Base-by-base conservation (phyloP, 345 rosid genomes). In the Sonneratia caseolaris region DNA sequence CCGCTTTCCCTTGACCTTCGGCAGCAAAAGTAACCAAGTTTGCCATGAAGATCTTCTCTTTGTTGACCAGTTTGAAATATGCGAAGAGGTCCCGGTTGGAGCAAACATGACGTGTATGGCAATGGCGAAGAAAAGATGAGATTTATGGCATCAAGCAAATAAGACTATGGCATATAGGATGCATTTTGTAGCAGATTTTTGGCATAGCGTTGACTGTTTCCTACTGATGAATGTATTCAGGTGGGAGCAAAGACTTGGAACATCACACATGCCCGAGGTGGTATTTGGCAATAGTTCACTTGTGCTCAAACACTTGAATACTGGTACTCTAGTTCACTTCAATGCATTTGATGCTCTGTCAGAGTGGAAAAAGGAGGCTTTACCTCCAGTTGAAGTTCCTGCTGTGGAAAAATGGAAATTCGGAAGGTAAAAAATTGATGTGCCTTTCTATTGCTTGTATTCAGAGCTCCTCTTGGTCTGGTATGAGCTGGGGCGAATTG, bases 321-420 rank as follows among this genome's bases (percentile, higher is more conserved):
- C 89, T 67, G 83, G 93, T 36, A 72, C 74, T 22, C 82, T 85
- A 78, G 84, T 90, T 71, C 90, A 89, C 82, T 90, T 90, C 40
- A 90, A 89, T 76, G 97, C 98, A 4, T 87, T 90, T 80, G 98
- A 95, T 79, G 97, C 97, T 24, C 79, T 90, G 32, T 49, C 73
- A 24, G 97, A 91, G 22, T 90, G 99, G 92, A 92, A 90, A 80
- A 71, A 89, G 74, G 96, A 90, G 80, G 86, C 84, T 32, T 84
- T 92, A 80, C 97, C 97, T 2, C 94, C 99, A 0, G 97, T 92
- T 79, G 90, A 95, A 78, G 97, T 95, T 78, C 99, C 99, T 68
- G 96, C 97, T 1, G 96, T 97, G 0, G 97, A 87, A 35, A 64
- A 85, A 81, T 95, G 99, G 99, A 95, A 92, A 78, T 92, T 86